Percentiles rank a stretch among this genome's conserved stretches.
Conservation (phyloP, 2,329 filamentous ascomycete species). For the Venturia effusa region DNA sequence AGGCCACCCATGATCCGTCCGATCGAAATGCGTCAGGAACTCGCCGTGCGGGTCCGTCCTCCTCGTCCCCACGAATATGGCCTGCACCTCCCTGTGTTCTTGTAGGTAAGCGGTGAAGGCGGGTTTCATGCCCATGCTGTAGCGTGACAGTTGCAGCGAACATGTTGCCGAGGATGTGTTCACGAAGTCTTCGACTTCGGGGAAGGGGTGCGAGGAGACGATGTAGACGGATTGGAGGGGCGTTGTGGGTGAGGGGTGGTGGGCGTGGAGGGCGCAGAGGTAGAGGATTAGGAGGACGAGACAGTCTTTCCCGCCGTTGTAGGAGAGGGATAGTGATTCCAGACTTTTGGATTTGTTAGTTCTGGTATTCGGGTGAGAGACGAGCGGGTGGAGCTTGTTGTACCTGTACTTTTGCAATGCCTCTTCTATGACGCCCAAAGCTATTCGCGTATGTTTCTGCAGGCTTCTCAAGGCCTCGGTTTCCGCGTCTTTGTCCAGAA, state of each 20-base stretch:
- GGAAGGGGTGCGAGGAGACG: conserved; percentile 71
- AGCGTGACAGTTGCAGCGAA: conserved; percentile 64
- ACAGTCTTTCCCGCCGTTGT: conserved; percentile 97
- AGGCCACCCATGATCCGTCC: conserved; percentile 84
- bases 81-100: conserved; percentile 53
- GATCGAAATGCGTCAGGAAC: conserved; percentile 68
- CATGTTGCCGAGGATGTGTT: conserved; percentile 53
- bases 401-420: conserved; percentile 68
- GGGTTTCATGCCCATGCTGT: conserved; percentile 67
- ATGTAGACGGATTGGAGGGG: conserved; percentile 81
- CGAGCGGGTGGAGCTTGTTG: background rate
- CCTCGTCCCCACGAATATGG: conserved; percentile 79
- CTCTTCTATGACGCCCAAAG: conserved; percentile 62
- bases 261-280: conserved; percentile 49
- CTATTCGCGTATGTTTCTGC: conserved; percentile 63
- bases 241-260: conserved; percentile 32
- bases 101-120: conserved; percentile 69
- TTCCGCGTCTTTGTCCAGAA: conserved; percentile 38
- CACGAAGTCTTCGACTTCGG: conserved; percentile 80
- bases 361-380: conserved; percentile 9
- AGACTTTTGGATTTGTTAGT: conserved; percentile 40
- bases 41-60: conserved; percentile 87
- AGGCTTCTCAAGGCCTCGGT: conserved; percentile 49
- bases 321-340: conserved; percentile 75
- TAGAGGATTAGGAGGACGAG: conserved; percentile 84